Evolutionary conservation across 129 eudicot genomes (phyloP).

Genomic region (Solidago caesia): DNA sequence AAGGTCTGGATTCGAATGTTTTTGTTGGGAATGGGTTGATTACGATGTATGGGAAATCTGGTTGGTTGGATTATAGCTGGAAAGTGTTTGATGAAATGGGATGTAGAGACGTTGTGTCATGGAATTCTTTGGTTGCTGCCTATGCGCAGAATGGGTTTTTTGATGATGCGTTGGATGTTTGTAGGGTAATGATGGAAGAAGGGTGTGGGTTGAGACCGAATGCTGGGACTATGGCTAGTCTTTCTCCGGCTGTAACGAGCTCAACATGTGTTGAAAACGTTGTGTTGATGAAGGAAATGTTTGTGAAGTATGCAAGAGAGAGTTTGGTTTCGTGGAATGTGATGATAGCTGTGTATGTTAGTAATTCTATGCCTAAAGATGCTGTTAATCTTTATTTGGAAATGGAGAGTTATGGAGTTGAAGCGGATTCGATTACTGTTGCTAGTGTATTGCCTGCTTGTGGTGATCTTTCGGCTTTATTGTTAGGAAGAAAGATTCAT

Average conservation of each 20-base stretch:
- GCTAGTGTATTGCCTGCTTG: slow-evolving; percentile 90
- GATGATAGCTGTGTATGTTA: slow-evolving; percentile 83
- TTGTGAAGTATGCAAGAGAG: slow-evolving; percentile 34
- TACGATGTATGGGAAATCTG: slow-evolving; percentile 79
- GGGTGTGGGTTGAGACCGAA: slow-evolving; percentile 41
- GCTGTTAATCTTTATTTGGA: slow-evolving; percentile 62
- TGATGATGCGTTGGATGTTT: slow-evolving; percentile 66
- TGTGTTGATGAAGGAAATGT: slow-evolving; percentile 58
- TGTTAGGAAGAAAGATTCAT: slow-evolving; percentile 65
- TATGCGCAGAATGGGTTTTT: slow-evolving; percentile 63
- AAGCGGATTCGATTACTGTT: slow-evolving; percentile 66
- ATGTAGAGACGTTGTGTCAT: slow-evolving; percentile 57
- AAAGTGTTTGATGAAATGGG: slow-evolving; percentile 69
- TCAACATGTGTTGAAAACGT: slow-evolving; percentile 45
- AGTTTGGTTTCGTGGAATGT: slow-evolving; percentile 84
- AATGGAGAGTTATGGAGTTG: slow-evolving; percentile 52
- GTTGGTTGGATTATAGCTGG: slow-evolving; percentile 45
- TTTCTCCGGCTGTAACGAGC: slow-evolving; percentile 69
- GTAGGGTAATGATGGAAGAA: slow-evolving; percentile 59
- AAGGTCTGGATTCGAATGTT: slow-evolving; percentile 50
- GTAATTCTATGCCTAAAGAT: slow-evolving; percentile 63
- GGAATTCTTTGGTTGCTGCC: slow-evolving; percentile 83
- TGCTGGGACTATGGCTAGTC: slow-evolving; percentile 87
- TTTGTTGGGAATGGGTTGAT: slow-evolving; percentile 75
- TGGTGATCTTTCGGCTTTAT: slow-evolving; percentile 85